Evolutionary conservation across 164 flowering plant species (phyloP), one percentile per base, ranked within the genome.

Genomic region (Umbellularia californica): DNA sequence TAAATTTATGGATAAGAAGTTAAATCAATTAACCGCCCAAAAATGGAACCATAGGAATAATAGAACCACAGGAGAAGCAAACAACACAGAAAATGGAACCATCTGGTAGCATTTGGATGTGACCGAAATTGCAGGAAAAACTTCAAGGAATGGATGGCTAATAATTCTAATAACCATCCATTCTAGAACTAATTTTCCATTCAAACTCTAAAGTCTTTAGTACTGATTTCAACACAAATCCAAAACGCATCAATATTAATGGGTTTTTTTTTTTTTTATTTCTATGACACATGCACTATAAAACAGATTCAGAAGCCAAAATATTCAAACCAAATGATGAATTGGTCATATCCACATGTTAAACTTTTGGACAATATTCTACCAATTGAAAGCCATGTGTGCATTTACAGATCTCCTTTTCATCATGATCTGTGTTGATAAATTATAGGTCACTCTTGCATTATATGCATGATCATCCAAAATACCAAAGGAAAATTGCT

Each of bases 311-410:
- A 25, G 24, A 4, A 7, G 9, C 47, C 22, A 73, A 63, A 35
- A 19, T n/a, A 22, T 28, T 27, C 20, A 28, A 41, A 63, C 7
- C n/a, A 73, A 33, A 50, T 12, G 17, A 14, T 55, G 7, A 14
- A 28, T 17, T 35, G 64, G 41, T 12, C n/a, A n/a, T 30, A 30
- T 25, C 60, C 12, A 71, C 11, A 25, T 3, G 30, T 55, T 65
- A 62, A 69, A 79, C 81, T 5, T 82, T 81, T 84, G 79, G 79
- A 82, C 58, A 72, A 75, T 14, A 82, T 50, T 0, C 27, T 41
- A 11, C 47, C 47, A 41, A 41, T 41, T 41, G 11, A 41, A 66
- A 74, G 14, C 78, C n/a, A 77, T 80, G 19, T 81, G 66, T 15
- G 77, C 23, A 25, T 80, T 76, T 24, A 70, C 19, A 58, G 22